Evolutionary conservation across 2,329 filamentous ascomycete species (phyloP).

Genomic region (Penicillium sp.): DNA sequence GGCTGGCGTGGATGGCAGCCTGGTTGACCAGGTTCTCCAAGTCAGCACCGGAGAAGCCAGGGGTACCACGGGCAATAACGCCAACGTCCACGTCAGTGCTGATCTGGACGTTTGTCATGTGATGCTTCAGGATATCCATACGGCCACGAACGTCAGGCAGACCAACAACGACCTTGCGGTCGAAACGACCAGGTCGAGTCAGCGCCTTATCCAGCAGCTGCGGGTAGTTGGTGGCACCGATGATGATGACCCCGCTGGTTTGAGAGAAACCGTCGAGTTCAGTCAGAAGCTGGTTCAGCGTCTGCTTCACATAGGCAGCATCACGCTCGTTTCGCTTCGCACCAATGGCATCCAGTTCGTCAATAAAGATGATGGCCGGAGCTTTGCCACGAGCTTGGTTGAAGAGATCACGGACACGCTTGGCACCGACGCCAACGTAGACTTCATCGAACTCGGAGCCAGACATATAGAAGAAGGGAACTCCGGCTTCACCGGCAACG

Average conservation of each 20-base stretch:
- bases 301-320: constrained; percentile 94
- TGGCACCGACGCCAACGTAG: constrained; percentile 94
- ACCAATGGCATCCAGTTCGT: constrained; percentile 91
- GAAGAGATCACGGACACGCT: constrained; percentile 94
- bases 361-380: constrained; percentile 91
- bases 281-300: constrained; percentile 92
- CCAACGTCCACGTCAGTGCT: constrained; percentile 77
- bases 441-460: constrained; percentile 98
- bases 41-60: constrained; percentile 91
- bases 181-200: constrained; percentile 90
- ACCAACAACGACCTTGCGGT: constrained; percentile 84
- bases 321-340: constrained; percentile 90
- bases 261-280: constrained; percentile 97
- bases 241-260: constrained; percentile 89
- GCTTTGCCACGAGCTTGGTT: constrained; percentile 77
- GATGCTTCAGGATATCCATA: constrained; percentile 87
- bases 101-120: constrained; percentile 86
- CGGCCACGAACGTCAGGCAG: constrained; percentile 92
- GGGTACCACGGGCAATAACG: constrained; percentile 79
- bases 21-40: constrained; percentile 97
- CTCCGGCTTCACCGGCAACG: constrained; percentile 92
- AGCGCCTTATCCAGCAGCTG: constrained; percentile 92
- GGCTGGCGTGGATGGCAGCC: constrained; percentile 90
- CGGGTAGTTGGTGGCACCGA: constrained; percentile 94
- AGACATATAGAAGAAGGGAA: constrained; percentile 99